Base-by-base conservation (phyloP, 164 flowering plant species). In the Umbilicus rupestris region DNA sequence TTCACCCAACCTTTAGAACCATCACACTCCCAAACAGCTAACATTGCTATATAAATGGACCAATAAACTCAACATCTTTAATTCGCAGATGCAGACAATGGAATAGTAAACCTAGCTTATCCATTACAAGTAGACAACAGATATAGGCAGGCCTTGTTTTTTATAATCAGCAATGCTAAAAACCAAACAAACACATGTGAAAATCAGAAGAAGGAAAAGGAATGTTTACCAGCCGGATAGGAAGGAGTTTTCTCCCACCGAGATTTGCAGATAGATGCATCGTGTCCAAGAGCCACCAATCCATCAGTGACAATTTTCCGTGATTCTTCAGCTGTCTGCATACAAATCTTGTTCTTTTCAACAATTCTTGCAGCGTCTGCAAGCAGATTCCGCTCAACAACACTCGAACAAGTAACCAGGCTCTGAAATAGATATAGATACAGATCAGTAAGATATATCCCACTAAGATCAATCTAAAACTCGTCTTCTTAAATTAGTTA, bases 291-390 rank as follows among this genome's bases (percentile, higher is more conserved):
- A 57, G 74, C 66, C 5, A 66, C 58, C 31, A 82, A 63, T 9
- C 74, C 71, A 7, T 77, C 82, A 30, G 75, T 55, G 16, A 78
- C 82, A 59, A 74, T 64, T 30, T 67, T 72, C 47, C 77, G 77
- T 71, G 73, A 55, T 50, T 80, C 88, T 37, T 79, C 85, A 52
- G 59, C 59, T 68, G 78, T 88, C 3, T 73, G 62, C 72, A 77
- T 85, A 67, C 65, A 69, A 58, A 57, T 66, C 74, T 85, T 86
- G 80, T 80, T 82, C 72, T 77, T 80, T 52, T 85, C 90, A 0
- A 81, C 80, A 46, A 85, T 80, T 73, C 30, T 73, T 33, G 86
- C 79, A 9, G 76, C 72, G 72, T 85, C 90, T 0, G 87, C 84
- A 41, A 85, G 71, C 62, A 84, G 73, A 66, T 84, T 85, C 44